A percentile compares a stretch with the other conserved stretches of the same genome.
Evolutionary conservation across 805 yeast species (phyloP).

Genomic region (Jamesozyma rosinii): DNA sequence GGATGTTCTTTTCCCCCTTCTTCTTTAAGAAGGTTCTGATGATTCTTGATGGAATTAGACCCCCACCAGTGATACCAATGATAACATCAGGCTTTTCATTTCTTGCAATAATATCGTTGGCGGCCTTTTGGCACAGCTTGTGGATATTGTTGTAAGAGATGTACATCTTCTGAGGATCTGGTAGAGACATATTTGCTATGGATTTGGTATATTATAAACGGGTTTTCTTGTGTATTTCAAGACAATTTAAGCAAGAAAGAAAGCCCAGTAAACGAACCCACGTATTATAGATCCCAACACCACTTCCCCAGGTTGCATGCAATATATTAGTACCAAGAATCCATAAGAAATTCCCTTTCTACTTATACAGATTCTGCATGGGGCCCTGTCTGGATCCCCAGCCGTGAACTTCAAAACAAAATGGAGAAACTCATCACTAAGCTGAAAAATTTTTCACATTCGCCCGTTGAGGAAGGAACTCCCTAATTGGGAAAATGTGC

Average conservation of each 20-base stretch:
- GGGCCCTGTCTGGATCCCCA: too few relatives aligned
- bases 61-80: slow-evolving; percentile 68
- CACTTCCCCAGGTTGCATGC: neutral
- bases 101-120: slow-evolving; percentile 39
- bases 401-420: neutral
- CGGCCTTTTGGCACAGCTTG: slow-evolving; percentile 68
- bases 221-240: too few relatives aligned
- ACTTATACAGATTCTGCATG: too few relatives aligned
- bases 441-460: neutral
- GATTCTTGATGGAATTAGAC: slow-evolving; percentile 61
- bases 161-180: slow-evolving; percentile 39
- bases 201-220: neutral
- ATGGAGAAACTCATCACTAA: neutral
- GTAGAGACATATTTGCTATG: neutral
- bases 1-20: slow-evolving; percentile 54
- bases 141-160: slow-evolving; percentile 76
- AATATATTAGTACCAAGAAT: too few relatives aligned
- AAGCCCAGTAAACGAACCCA: neutral
- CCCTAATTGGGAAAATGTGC: neutral
- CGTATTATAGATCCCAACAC: neutral
- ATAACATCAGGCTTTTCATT: slow-evolving; percentile 44
- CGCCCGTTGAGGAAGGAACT: neutral
- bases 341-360: neutral
- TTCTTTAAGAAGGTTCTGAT: slow-evolving; percentile 53
- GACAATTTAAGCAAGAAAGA: neutral